Evolutionary conservation across 2,329 filamentous ascomycete species (phyloP).

Genomic region (Blastomyces emzantsi): DNA sequence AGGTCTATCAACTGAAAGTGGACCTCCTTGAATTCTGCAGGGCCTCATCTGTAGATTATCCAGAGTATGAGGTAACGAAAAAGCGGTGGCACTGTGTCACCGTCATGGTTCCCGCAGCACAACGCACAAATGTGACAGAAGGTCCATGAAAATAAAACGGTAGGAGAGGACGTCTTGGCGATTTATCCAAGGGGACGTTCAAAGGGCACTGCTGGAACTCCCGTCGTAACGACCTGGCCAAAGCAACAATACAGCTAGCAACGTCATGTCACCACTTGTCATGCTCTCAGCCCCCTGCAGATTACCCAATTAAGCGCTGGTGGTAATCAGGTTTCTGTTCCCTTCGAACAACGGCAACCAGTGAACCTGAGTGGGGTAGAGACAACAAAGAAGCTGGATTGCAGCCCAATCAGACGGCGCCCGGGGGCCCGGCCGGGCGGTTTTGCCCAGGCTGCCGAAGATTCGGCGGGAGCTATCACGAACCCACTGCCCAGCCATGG

Average conservation of each 20-base stretch:
- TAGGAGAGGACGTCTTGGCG: not conserved
- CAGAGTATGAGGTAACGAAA: not conserved
- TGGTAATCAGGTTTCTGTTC: not conserved
- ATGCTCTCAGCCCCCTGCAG: slow-evolving; percentile 4
- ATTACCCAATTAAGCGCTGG: not conserved
- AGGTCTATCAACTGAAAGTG: not conserved
- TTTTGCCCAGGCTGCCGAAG: not conserved
- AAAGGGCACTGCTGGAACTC: not conserved
- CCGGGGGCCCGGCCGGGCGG: not conserved
- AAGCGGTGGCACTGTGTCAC: not conserved
- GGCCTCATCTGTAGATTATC: too few species aligned
- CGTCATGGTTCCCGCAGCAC: not conserved
- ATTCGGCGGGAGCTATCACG: not conserved
- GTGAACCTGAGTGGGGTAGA: not conserved
- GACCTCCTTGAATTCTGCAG: not conserved
- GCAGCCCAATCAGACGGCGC: not conserved
- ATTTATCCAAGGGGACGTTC: not conserved
- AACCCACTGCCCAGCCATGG: not conserved
- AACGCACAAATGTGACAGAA: not conserved
- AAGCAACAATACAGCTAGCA: not conserved
- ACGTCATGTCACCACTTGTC: slow-evolving; percentile 4
- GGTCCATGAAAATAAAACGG: not conserved
- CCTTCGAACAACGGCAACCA: not conserved
- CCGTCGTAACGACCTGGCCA: not conserved
- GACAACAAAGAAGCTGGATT: slow-evolving; percentile 3